Conservation (phyloP, 495 filamentous ascomycete genomes). For the Penicillium fimorum region DNA sequence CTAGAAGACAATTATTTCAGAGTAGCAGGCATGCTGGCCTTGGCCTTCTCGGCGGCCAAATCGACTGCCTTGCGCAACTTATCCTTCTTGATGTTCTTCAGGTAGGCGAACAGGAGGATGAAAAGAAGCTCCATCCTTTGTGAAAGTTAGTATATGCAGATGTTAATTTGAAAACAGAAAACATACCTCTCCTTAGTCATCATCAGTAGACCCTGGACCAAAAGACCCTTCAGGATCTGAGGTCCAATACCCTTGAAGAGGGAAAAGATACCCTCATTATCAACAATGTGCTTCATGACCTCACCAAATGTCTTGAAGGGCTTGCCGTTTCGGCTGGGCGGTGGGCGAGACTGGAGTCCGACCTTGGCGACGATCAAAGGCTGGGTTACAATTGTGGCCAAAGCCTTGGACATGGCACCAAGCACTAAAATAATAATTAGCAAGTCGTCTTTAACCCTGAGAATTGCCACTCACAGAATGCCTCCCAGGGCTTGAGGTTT, state of each 20-base stretch:
- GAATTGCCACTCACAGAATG: slow-evolving; percentile 68
- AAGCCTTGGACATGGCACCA: slow-evolving; percentile 86
- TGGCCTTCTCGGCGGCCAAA: slow-evolving; percentile 36
- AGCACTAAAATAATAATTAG: slow-evolving; percentile 58
- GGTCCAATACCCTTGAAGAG: slow-evolving; percentile 97
- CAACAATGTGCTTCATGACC: slow-evolving; percentile 88
- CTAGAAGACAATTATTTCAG: slow-evolving; percentile 38
- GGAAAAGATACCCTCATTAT: slow-evolving; percentile 78
- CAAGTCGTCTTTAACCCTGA: neutral
- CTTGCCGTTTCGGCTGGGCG: slow-evolving; percentile 78
- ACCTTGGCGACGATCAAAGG: slow-evolving; percentile 98
- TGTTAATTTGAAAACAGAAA: neutral
- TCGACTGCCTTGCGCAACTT: slow-evolving; percentile 68
- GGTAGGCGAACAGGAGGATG: slow-evolving; percentile 78
- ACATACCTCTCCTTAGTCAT: slow-evolving; percentile 97
- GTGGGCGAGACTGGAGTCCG: slow-evolving; percentile 88
- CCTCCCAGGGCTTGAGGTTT: slow-evolving; percentile 79
- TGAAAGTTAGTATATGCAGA: slow-evolving; percentile 25
- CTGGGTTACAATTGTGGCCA: slow-evolving; percentile 92
- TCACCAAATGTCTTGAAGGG: slow-evolving; percentile 93
- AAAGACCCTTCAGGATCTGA: slow-evolving; percentile 85
- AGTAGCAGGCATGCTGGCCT: slow-evolving; percentile 45
- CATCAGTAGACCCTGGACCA: slow-evolving; percentile 96
- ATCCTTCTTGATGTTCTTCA: slow-evolving; percentile 66
- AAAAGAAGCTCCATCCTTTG: slow-evolving; percentile 85